phyloP scores from a whole-genome alignment of 495 filamentous ascomycete genomes.

The Neurospora sp. region DNA sequence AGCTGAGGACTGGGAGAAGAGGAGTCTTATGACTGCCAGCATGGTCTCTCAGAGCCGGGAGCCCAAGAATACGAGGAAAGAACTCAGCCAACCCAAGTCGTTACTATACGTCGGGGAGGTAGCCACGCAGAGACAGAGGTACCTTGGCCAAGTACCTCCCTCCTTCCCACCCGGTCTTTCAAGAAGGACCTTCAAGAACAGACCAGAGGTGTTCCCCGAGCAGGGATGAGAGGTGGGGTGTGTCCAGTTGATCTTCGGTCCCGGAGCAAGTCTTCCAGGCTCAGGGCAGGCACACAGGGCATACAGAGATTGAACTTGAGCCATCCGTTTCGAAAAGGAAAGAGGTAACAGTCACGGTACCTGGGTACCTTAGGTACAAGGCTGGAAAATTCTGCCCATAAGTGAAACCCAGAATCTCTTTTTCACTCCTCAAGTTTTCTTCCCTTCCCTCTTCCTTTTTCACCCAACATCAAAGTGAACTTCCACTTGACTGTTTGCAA shows the following conservation, averaged over 20 bases:
- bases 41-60: neutral
- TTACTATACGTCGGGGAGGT: neutral
- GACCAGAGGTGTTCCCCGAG: neutral
- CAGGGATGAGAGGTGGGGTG: neutral
- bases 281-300: neutral
- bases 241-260: neutral
- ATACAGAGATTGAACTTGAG: neutral
- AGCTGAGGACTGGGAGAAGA: neutral
- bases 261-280: neutral
- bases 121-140: neutral
- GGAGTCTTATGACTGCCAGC: neutral
- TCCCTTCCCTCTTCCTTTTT: neutral
- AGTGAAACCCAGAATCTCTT: neutral
- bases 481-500: too few species aligned
- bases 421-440: neutral
- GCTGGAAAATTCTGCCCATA: neutral
- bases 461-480: neutral
- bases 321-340: neutral
- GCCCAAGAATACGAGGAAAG: neutral
- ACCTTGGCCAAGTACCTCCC: neutral
- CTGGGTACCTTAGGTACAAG: neutral
- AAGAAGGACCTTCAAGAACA: neutral
- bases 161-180: neutral
- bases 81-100: neutral
- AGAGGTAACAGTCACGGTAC: neutral